A percentile compares a stretch with the other conserved stretches of the same genome.
phyloP scores from a whole-genome alignment of 2,329 filamentous ascomycete genomes.

The Fusarium compactum region DNA sequence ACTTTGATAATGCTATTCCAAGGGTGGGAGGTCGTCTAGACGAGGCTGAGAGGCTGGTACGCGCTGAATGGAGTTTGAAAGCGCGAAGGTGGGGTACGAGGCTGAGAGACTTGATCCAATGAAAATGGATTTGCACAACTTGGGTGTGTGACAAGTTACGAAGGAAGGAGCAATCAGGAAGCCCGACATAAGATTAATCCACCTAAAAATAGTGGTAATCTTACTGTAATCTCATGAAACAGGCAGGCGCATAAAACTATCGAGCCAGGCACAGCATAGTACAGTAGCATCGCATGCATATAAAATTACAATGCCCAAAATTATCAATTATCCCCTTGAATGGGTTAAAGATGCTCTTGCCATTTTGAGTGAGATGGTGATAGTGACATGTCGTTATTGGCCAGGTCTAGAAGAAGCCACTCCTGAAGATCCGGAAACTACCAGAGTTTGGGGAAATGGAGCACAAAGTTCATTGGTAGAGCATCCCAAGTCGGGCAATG shows the following conservation, averaged over 20 bases:
- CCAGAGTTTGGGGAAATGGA: conserved; percentile 40
- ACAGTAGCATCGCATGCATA: conserved; percentile 22
- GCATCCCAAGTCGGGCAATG: conserved; percentile 3
- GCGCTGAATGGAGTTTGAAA: conserved; percentile 11
- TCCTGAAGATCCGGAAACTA: conserved; percentile 46
- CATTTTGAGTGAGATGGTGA: conserved; percentile 1
- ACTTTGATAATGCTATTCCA: conserved; percentile 21
- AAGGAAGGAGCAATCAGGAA: neutral
- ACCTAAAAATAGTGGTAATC: conserved; percentile 25
- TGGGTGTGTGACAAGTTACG: neutral
- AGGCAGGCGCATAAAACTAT: conserved; percentile 14
- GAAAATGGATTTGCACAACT: conserved; percentile 9
- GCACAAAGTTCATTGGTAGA: conserved; percentile 24
- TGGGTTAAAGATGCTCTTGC: neutral
- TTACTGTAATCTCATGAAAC: conserved; percentile 13
- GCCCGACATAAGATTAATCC: conserved; percentile 9
- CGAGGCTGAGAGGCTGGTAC: conserved; percentile 39
- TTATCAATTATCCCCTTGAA: neutral
- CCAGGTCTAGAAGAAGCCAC: conserved; percentile 28
- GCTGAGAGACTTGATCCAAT: conserved; percentile 31
- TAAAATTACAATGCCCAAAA: conserved; percentile 18
- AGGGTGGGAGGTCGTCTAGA: conserved; percentile 29
- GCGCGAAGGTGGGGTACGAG: conserved; percentile 29
- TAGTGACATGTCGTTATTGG: conserved; percentile 33
- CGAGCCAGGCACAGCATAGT: neutral